Evolutionary conservation across 129 eudicot genomes (phyloP).

Genomic region (Artemisia tridentata): DNA sequence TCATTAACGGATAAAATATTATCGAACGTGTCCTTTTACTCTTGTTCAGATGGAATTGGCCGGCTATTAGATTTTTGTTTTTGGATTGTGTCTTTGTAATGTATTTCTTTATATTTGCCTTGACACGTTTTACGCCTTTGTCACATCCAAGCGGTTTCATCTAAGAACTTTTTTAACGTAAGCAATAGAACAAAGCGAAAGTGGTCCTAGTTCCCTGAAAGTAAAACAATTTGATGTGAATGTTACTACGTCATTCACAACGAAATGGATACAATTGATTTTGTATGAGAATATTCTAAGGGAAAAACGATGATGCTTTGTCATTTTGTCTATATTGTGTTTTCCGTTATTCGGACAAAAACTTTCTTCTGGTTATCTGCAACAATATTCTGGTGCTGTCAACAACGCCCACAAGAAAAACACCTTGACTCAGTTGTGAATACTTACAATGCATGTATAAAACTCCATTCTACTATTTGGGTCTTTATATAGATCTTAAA

Average conservation of each 20-base stretch:
- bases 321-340: background rate
- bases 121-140: constrained; percentile 8
- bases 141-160: background rate
- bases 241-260: background rate
- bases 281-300: background rate
- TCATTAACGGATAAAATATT: background rate
- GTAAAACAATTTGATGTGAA: background rate
- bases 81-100: background rate
- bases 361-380: no score
- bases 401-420: no score
- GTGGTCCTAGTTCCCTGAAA: background rate
- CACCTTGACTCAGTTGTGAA: no score
- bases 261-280: background rate
- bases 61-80: background rate
- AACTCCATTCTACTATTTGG: no score
- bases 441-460: no score
- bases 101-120: background rate
- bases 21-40: background rate
- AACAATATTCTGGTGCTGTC: no score
- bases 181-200: background rate
- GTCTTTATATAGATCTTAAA: no score
- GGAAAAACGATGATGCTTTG: background rate
- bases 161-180: background rate
- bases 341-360: background rate
- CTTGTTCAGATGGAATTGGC: background rate